These are phyloP conservation scores for Cystoderma amianthinum DNA, from an alignment of 768 basidiomycete genomes.

Conservation along the genomic window DNA sequence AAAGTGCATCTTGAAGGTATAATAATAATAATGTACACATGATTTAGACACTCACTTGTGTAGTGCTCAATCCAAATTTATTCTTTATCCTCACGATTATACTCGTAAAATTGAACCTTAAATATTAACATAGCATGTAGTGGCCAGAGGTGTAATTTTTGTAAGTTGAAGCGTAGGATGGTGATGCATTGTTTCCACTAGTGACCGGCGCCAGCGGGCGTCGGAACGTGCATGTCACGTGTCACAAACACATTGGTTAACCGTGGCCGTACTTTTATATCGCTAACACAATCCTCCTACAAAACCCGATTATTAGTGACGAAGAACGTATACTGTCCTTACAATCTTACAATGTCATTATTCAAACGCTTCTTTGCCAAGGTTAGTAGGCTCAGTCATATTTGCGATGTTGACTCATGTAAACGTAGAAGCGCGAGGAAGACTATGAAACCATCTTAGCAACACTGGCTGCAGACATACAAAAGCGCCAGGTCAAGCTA, in stretches of 20 bases:
- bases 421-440: slow-evolving; percentile 42
- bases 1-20: too few species aligned
- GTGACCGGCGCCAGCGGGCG: background rate
- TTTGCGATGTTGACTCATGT: background rate
- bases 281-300: background rate
- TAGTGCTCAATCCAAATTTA: too few species aligned
- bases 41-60: too few species aligned
- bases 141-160: too few species aligned
- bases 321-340: background rate
- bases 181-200: too few species aligned
- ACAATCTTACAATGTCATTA: slow-evolving; percentile 13
- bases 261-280: background rate
- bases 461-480: slow-evolving; percentile 58
- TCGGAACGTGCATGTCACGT: background rate
- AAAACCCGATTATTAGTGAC: background rate
- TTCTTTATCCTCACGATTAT: too few species aligned
- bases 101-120: too few species aligned
- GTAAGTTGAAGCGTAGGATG: too few species aligned
- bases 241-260: background rate
- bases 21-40: too few species aligned
- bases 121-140: too few species aligned
- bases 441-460: slow-evolving; percentile 76
- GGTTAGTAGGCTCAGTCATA: slow-evolving; percentile 10
- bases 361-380: slow-evolving; percentile 22
- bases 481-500: slow-evolving; percentile 65